Conservation (phyloP, 2,329 filamentous ascomycete species). For the Aspergillus luchuensis region DNA sequence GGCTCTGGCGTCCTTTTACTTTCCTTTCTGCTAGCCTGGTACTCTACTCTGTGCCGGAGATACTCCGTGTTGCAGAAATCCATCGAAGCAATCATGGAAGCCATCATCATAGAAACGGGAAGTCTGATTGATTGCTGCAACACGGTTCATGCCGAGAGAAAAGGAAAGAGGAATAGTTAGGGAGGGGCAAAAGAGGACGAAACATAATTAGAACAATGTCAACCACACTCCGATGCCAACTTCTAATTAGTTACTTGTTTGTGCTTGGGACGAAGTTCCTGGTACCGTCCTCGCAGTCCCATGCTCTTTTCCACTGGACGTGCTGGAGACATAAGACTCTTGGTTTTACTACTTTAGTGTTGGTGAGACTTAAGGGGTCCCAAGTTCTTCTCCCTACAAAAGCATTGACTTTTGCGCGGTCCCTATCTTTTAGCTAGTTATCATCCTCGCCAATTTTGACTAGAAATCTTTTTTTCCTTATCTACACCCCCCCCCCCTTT, state of each 20-base stretch:
- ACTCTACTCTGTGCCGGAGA: not conserved
- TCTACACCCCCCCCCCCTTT: not conserved
- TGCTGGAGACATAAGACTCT: not conserved
- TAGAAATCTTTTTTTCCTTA: not conserved
- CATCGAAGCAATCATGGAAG: not conserved
- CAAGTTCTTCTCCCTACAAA: not conserved
- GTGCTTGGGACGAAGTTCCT: too few relatives aligned
- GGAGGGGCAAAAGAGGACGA: not conserved
- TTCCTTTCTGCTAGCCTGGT: not conserved
- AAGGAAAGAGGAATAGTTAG: not conserved
- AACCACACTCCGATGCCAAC: not conserved
- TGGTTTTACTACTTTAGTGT: not conserved
- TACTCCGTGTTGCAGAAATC: not conserved
- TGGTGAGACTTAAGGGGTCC: slow-evolving; percentile 2
- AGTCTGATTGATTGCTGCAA: not conserved
- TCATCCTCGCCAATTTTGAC: not conserved
- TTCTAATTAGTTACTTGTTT: not conserved
- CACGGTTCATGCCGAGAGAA: not conserved
- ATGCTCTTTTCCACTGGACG: not conserved
- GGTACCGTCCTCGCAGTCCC: too few relatives aligned
- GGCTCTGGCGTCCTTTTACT: not conserved
- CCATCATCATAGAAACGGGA: not conserved
- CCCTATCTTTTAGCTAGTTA: not conserved
- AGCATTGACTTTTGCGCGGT: not conserved
- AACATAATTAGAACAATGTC: not conserved